Evolutionary conservation across 306 rosid genomes (phyloP).

Genomic region (Rubus parviflorus): DNA sequence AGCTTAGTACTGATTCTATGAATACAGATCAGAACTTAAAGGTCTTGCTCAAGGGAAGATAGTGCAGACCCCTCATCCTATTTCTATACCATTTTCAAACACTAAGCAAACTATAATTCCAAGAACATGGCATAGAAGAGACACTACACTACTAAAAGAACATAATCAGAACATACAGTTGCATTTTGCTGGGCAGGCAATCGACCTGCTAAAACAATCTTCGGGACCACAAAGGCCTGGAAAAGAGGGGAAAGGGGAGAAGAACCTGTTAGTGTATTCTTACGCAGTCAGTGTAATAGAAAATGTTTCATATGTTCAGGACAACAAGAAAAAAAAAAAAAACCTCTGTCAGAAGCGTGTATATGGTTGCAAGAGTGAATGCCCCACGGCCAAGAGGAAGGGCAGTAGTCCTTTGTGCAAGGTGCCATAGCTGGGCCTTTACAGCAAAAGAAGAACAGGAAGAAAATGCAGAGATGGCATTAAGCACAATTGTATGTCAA

Average conservation of each 20-base stretch:
- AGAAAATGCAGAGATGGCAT: conserved; percentile 2
- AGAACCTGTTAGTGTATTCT: conserved; percentile 13
- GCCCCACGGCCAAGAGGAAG: conserved; percentile 99
- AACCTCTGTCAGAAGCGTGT: conserved; percentile 97
- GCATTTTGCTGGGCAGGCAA: conserved; percentile 98
- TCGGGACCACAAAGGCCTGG: conserved; percentile 86
- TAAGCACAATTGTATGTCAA: neutral
- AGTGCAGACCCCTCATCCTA: too few relatives aligned
- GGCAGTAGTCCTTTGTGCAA: conserved; percentile 94
- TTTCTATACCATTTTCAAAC: too few relatives aligned
- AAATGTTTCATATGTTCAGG: conserved; percentile 14
- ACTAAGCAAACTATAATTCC: neutral
- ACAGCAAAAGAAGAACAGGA: conserved; percentile 23
- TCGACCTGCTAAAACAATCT: conserved; percentile 96
- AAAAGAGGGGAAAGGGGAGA: conserved; percentile 13
- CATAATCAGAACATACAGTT: conserved; percentile 59
- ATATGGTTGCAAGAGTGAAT: conserved; percentile 90
- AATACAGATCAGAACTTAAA: too few relatives aligned
- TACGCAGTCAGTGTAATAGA: conserved; percentile 16
- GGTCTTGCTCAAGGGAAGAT: too few relatives aligned
- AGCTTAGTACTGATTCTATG: too few relatives aligned
- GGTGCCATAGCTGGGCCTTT: conserved; percentile 93
- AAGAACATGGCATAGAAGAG: conserved; percentile 9
- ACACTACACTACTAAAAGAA: conserved; percentile 16
- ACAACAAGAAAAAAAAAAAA: conserved; percentile 6